A percentile compares a stretch with the other conserved stretches of the same genome.
These are phyloP conservation scores for Straminergon stramineum DNA, from an alignment of 225 moss, liverwort and hornwort species.

Conservation along the genomic window DNA sequence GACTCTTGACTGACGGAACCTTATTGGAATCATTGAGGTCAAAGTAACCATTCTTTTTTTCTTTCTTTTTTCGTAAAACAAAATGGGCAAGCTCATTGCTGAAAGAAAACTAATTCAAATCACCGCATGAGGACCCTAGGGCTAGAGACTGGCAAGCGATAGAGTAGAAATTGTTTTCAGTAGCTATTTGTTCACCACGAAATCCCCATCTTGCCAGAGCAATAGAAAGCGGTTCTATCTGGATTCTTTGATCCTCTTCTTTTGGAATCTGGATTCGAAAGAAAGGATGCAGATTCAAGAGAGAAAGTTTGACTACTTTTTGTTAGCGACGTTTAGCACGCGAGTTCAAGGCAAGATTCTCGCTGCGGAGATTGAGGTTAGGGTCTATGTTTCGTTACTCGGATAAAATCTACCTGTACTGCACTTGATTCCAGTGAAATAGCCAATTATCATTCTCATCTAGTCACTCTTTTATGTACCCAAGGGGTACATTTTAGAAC, in stretches of 20 bases:
- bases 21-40: neutral
- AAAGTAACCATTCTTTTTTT: neutral
- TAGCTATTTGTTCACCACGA: neutral
- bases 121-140: neutral
- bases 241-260: neutral
- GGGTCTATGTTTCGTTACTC: neutral
- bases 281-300: neutral
- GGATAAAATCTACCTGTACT: neutral
- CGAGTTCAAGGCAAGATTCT: neutral
- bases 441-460: neutral
- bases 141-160: neutral
- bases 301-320: neutral
- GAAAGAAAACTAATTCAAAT: neutral
- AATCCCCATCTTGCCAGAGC: too few species aligned
- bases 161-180: neutral
- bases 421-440: neutral
- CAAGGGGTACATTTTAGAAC: neutral
- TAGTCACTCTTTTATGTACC: too few species aligned
- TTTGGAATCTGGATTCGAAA: neutral
- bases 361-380: neutral
- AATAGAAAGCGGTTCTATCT: neutral
- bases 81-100: neutral
- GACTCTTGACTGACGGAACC: neutral
- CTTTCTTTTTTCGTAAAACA: neutral
- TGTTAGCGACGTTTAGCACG: neutral